Evolutionary conservation across 352 stramenopile species (phyloP), one percentile per base, ranked within the genome.

Genomic region (Phytophthora aleatoria): DNA sequence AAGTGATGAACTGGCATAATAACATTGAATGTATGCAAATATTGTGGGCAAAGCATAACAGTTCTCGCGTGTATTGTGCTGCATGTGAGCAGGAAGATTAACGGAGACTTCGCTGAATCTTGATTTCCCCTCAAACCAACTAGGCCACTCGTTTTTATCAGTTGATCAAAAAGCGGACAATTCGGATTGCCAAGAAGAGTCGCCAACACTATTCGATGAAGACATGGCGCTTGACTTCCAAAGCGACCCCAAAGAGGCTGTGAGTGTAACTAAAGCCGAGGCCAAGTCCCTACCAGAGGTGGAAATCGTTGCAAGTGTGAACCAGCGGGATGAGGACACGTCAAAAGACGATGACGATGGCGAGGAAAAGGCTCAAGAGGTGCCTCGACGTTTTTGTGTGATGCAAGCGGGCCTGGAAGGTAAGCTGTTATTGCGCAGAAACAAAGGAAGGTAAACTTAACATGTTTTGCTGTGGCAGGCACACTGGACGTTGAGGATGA

Each of bases 351-450:
- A 56, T 13, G 51, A 56, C n/a, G 31, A 27, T 38, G 27, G 10
- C 12, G 60, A 68, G 12, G 38, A 63, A 51, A 62, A 55, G 45
- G 56, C 33, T 52, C 45, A 54, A 55, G 54, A 64, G 30, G 38
- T 64, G 41, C 36, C 47, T 58, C 54, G 47, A 49, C 30, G 28
- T 38, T 58, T 58, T 54, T 64, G 38, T 42, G 41, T 69, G 31
- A 69, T 69, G 61, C 47, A 48, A 43, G 38, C 53, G 54, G 53
- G 39, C 26, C 52, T 54, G 43, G 39, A 59, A 63, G 61, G 61
- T 69, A 64, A 58, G 24, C 10, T n/a, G 3, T 13, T 41, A 10
- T 2, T 41, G 35, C 20, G 20, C 20, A 20, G 20, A 20, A 20
- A 20, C 3, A 41, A 41, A 16, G 12, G 12, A 2, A 41, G 9